A percentile compares a stretch with the other conserved stretches of the same genome.
Conservation (phyloP, 2,329 filamentous ascomycete species). For the Pseudocercospora vitis region DNA sequence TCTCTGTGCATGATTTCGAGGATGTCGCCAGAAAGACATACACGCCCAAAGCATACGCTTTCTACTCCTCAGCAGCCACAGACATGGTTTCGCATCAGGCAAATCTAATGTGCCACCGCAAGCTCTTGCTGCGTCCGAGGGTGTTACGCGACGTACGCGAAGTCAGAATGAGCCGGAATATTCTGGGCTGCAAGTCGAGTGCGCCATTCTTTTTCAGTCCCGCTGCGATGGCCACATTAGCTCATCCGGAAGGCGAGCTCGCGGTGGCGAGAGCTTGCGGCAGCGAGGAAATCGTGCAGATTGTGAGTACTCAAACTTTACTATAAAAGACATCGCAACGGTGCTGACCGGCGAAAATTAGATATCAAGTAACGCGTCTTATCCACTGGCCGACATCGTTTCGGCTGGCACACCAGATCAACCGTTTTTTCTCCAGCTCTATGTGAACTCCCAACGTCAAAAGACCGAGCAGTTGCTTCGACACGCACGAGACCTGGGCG, state of each 20-base stretch:
- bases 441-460: conserved; percentile 57
- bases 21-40: conserved; percentile 39
- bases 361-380: conserved; percentile 35
- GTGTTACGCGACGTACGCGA: conserved; percentile 45
- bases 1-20: conserved; percentile 51
- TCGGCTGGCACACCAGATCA: conserved; percentile 21
- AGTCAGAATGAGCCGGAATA: conserved; percentile 38
- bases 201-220: conserved; percentile 42
- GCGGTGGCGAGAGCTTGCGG: conserved; percentile 34
- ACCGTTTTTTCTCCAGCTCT: conserved; percentile 59
- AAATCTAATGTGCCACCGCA: conserved; percentile 43
- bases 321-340: background rate
- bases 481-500: conserved; percentile 49
- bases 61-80: conserved; percentile 52
- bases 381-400: conserved; percentile 32
- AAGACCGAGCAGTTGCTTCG: conserved; percentile 54
- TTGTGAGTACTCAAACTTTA: conserved; percentile 11
- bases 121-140: conserved; percentile 49
- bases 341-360: background rate
- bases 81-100: conserved; percentile 47
- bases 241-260: conserved; percentile 35
- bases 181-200: conserved; percentile 34
- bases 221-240: conserved; percentile 35
- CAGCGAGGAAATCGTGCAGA: conserved; percentile 22
- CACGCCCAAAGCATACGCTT: conserved; percentile 41